Evolutionary conservation across 108 stramenopile genomes (phyloP), one percentile per base, ranked within the genome.

Genomic region (Fragilaria crotonensis): DNA sequence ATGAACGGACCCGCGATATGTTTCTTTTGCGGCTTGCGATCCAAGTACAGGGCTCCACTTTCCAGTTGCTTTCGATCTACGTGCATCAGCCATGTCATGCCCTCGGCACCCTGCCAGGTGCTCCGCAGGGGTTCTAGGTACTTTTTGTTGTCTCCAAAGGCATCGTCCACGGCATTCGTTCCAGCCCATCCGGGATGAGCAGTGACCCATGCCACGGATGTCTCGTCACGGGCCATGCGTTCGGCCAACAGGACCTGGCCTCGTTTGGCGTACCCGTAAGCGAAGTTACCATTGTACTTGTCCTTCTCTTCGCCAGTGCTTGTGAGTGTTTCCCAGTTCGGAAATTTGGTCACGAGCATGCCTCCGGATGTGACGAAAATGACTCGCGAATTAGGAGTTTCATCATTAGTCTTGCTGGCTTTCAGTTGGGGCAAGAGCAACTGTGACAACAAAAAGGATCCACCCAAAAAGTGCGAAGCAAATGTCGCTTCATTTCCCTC

Each of bases 41-140:
- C 96, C 54, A 97, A 71, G 55, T 97, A 97, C 45, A 95, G 84
- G 7, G 63, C 91, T 19, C 96, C 96, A 51, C 62, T 57, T 54
- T 83, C 72, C 17, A 97, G 30, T 45, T 85, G 71, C 14, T 64
- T 62, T 23, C 54, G 56, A 4, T 76, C 48, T 17, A 85, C 69
- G 7, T 60, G 59, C 60, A 73, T 77, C 30, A 97, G 54, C 91
- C 90, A 97, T 17, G 77, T 68, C 29, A 93, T 89, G 21, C 94
- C 96, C 72, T 97, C 96, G 0, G 96, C 73, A 22, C 96, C 96
- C 67, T 97, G 74, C 96, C 96, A 97, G 2, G 72, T 33, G 0
- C 59, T 81, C 52, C 96, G 65, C 70, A 97, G 63, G 7, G 96
- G 96, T 48, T 95, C 72, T 18, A 97, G 68, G 62, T 78, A 86